Conservation (phyloP, 169 alveolate genomes). For the Perkinsus marinus region DNA sequence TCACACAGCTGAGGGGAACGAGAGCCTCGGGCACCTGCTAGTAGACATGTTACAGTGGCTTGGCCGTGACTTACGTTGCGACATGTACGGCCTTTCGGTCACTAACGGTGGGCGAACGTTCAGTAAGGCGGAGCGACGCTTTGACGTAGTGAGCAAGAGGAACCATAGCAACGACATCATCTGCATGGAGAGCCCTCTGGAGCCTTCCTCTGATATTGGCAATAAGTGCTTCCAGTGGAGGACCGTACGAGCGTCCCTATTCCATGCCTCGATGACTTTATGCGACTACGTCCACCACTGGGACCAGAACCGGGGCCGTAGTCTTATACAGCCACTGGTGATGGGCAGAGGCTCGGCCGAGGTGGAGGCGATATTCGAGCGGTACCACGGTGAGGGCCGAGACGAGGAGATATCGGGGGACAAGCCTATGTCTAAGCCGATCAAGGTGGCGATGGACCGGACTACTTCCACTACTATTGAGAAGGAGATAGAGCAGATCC, state of each 20-base stretch:
- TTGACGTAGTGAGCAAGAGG: neutral
- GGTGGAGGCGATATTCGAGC: neutral
- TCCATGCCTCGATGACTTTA: neutral
- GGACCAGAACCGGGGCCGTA: neutral
- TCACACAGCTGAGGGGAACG: constrained; percentile 2
- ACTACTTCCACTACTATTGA: neutral
- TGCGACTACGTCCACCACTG: neutral
- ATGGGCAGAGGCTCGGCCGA: neutral
- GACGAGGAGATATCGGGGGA: neutral
- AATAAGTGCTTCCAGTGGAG: neutral
- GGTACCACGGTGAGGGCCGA: neutral
- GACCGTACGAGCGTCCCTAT: neutral
- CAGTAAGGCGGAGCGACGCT: neutral
- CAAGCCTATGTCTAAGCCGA: neutral
- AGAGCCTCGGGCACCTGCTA: constrained; percentile 22
- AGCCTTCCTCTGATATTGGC: neutral
- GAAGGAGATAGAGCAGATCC: neutral
- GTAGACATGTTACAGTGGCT: constrained; percentile 23
- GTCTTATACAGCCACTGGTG: neutral
- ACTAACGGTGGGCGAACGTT: neutral
- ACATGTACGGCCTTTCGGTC: neutral
- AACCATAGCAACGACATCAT: neutral
- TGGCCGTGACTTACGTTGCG: constrained; percentile 17
- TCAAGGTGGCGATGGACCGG: neutral
- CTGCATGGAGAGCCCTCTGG: neutral